A percentile compares a stretch with the other conserved stretches of the same genome.
Evolutionary conservation across 2,329 filamentous ascomycete species (phyloP).

Genomic region (Alternaria viburni): DNA sequence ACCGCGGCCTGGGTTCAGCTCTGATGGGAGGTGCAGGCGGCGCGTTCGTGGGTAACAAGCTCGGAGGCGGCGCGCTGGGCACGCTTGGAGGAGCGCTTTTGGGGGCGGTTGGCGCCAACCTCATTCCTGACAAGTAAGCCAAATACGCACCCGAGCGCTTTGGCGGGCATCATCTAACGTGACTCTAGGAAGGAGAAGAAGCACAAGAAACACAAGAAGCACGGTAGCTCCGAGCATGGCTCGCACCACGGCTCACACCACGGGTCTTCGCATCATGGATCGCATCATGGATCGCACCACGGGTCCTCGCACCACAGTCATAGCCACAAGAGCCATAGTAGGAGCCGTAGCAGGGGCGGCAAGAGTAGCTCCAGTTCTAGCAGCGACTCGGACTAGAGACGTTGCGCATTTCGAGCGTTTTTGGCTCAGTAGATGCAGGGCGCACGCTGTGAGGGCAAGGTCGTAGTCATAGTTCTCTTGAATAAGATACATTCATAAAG

Average conservation of each 20-base stretch:
- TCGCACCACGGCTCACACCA: conserved; percentile 25
- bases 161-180: background rate
- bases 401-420: background rate
- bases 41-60: conserved; percentile 61
- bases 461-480: background rate
- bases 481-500: background rate
- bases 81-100: conserved; percentile 59
- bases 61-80: conserved; percentile 60
- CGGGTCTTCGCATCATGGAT: conserved; percentile 9
- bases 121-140: conserved; percentile 54
- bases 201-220: conserved; percentile 47
- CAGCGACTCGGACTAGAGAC: conserved; percentile 45
- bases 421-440: background rate
- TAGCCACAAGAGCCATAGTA: conserved; percentile 40
- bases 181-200: conserved; percentile 30
- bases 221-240: conserved; percentile 37
- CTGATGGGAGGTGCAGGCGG: conserved; percentile 61
- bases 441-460: background rate
- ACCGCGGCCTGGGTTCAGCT: conserved; percentile 64
- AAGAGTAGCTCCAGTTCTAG: conserved; percentile 41
- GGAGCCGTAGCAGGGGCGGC: conserved; percentile 41
- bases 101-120: conserved; percentile 63
- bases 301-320: conserved; percentile 8
- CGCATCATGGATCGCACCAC: conserved; percentile 10
- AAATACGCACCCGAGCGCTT: background rate